A percentile compares a stretch with the other conserved stretches of the same genome.
These are phyloP conservation scores for Metschnikowia lochheadii DNA, from an alignment of 805 yeast species.

Conservation along the genomic window DNA sequence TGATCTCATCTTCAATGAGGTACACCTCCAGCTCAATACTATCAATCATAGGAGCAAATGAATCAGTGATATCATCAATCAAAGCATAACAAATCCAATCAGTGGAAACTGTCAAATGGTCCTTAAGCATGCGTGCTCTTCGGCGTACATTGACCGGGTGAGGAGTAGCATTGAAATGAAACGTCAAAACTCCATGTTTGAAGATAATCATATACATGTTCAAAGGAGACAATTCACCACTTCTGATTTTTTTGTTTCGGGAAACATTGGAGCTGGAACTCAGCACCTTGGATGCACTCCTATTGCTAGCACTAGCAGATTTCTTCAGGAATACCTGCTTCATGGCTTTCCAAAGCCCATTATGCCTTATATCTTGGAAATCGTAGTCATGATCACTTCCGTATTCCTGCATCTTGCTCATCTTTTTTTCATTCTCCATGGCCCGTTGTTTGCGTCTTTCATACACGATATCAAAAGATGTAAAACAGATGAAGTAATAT, in stretches of 20 bases:
- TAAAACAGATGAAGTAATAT: conserved; percentile 87
- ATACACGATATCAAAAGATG: conserved; percentile 59
- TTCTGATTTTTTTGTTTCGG: conserved; percentile 31
- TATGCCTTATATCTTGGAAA: conserved; percentile 5
- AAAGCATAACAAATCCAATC: conserved; percentile 98
- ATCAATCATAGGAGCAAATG: conserved; percentile 94
- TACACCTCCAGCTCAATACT: conserved; percentile 93
- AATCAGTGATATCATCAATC: conserved; percentile 95
- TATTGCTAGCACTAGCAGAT: conserved; percentile 5
- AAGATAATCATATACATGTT: conserved; percentile 92
- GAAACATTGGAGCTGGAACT: conserved; percentile 16
- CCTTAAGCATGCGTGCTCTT: conserved; percentile 81
- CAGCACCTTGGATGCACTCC: conserved; percentile 9
- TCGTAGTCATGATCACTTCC: conserved; percentile 5
- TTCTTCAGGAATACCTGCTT: conserved; percentile 8
- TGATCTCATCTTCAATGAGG: conserved; percentile 87
- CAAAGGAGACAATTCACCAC: conserved; percentile 74
- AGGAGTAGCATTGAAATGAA: conserved; percentile 92
- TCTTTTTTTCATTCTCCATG: conserved; percentile 41
- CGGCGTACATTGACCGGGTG: conserved; percentile 95
- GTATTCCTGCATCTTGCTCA: conserved; percentile 34
- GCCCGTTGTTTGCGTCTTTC: conserved; percentile 57
- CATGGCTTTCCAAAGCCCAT: conserved; percentile 6
- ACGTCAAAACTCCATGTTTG: conserved; percentile 84
- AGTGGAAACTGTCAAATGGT: conserved; percentile 83